Base-by-base conservation (phyloP, 306 rosid genomes). In the Herpetospermum pedunculosum region DNA sequence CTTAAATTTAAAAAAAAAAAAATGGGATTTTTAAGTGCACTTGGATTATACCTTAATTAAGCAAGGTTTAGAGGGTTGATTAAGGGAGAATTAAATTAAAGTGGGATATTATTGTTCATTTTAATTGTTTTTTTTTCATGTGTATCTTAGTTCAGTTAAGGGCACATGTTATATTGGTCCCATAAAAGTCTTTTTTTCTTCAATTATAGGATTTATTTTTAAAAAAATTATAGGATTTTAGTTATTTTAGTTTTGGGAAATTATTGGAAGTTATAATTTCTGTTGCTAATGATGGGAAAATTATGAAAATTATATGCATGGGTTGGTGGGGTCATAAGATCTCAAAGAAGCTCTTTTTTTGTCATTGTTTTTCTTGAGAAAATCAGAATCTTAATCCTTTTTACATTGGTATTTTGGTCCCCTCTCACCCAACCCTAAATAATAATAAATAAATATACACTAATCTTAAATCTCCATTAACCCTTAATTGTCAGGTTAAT, bases 371-470 rank as follows among this genome's bases (percentile, higher is more conserved):
- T 67, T 55, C 43, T 81, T 77, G 52, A 80, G 75, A 76, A 90
- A 84, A 88, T 90, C 96, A 81, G 86, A 89, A 89, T 89, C 92
- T 71, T 83, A 85, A 88, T 88, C 80, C 84, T 75, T 75, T 73
- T 74, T 76, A 86, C 79, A 83, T 77, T 77, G 8, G 38, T 70
- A 70, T 48, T 46, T 65, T 65, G 72, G 50, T 65, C 50, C 18
- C 72, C 30, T 65, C 70, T 63, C 46, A 37, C 16, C 28, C 46
- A 37, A 64, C 28, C 15, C 16, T n/a, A n/a, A n/a, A n/a, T n/a
- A n/a, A n/a, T n/a, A n/a, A n/a, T n/a, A n/a, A n/a, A n/a, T n/a
- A n/a, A n/a, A n/a, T n/a, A n/a, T n/a, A n/a, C n/a, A n/a, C 34
- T 6, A 58, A 37, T 35, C 71, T 37, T 18, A 37, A 30, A 37